Conservation (phyloP, 192 early-diverging fungal species). For the Entomortierella beljakovae region DNA sequence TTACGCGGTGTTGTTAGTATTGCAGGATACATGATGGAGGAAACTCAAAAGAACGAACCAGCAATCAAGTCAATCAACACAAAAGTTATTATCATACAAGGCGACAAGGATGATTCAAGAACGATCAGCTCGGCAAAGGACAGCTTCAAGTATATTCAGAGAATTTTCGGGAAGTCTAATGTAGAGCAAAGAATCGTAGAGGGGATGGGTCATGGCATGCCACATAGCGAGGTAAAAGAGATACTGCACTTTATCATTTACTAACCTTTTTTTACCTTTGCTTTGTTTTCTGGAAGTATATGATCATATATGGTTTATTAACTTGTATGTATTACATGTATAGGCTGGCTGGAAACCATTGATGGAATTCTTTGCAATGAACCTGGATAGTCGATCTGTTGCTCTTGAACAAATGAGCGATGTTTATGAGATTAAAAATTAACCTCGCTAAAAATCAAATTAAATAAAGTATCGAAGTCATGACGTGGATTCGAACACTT, state of each 20-base stretch:
- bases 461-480: no score
- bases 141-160: slow-evolving; percentile 46
- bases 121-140: slow-evolving; percentile 52
- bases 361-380: slow-evolving; percentile 70
- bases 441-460: no score
- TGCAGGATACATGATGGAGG: slow-evolving; percentile 66
- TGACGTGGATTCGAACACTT: no score
- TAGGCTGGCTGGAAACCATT: slow-evolving; percentile 70
- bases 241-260: no score
- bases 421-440: slow-evolving; percentile 71
- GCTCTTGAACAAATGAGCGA: slow-evolving; percentile 73
- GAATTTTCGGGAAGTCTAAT: slow-evolving; percentile 45
- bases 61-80: slow-evolving; percentile 35
- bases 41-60: slow-evolving; percentile 38
- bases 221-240: slow-evolving; percentile 61
- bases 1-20: slow-evolving; percentile 74
- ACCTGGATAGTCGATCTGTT: slow-evolving; percentile 63
- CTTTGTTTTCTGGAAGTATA: no score
- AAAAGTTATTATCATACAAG: slow-evolving; percentile 70
- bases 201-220: slow-evolving; percentile 75
- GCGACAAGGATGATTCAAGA: slow-evolving; percentile 62
- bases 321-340: neutral
- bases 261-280: slow-evolving; percentile 4
- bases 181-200: slow-evolving; percentile 56
- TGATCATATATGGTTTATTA: no score